These are phyloP conservation scores for Cladophialophora carrionii DNA, from an alignment of 2,329 filamentous ascomycete genomes.

Conservation along the genomic window DNA sequence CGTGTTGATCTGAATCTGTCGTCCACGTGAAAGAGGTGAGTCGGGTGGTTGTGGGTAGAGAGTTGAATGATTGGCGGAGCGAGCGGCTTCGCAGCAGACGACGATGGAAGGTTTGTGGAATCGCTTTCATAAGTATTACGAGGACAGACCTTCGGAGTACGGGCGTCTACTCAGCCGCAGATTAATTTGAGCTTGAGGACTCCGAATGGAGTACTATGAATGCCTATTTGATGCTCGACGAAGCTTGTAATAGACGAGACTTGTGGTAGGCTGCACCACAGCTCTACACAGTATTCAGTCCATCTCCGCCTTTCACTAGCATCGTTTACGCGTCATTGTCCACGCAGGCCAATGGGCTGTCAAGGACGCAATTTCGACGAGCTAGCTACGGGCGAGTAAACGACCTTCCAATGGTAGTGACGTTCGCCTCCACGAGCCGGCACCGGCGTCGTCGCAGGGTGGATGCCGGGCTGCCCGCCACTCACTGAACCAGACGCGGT, in stretches of 20 bases:
- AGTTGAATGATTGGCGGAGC: background rate
- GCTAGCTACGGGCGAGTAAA: background rate
- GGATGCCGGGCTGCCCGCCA: no score
- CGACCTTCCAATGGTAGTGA: background rate
- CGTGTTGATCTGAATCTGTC: background rate
- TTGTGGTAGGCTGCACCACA: background rate
- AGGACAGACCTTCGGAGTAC: background rate
- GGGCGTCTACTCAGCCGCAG: background rate
- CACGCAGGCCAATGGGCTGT: background rate
- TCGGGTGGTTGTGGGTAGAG: background rate
- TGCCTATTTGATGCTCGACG: background rate
- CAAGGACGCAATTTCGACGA: background rate
- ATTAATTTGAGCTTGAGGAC: background rate
- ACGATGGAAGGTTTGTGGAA: background rate
- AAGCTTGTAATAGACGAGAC: no score
- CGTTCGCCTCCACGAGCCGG: no score
- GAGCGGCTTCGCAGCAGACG: background rate
- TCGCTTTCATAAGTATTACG: background rate
- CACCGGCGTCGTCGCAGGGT: background rate
- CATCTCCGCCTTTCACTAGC: background rate
- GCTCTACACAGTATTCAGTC: background rate
- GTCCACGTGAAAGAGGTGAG: background rate
- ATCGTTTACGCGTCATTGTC: background rate
- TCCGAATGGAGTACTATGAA: no score
- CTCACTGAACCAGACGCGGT: conserved; percentile 9